These are phyloP conservation scores for Phytophthora megakarya DNA, from an alignment of 352 stramenopile species.

Conservation along the genomic window DNA sequence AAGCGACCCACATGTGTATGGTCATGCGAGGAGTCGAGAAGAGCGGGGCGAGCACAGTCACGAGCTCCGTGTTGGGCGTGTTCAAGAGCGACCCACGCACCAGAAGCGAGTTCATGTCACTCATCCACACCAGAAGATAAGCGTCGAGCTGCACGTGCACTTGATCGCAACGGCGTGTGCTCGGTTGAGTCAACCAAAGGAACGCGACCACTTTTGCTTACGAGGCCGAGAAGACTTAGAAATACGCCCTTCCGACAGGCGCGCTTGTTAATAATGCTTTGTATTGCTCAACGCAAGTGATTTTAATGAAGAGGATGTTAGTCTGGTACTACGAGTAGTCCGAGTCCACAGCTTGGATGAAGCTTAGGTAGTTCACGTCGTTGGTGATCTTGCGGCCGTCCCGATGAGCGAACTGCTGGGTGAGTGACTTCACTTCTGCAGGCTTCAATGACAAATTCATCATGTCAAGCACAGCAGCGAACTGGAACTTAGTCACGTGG, in stretches of 20 bases:
- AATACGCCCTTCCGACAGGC: constrained; percentile 49
- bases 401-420: constrained; percentile 55
- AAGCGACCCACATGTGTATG: constrained; percentile 99
- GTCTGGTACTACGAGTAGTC: constrained; percentile 40
- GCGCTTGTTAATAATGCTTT: constrained; percentile 34
- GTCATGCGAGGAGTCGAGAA: constrained; percentile 99
- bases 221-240: constrained; percentile 39
- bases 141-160: not conserved
- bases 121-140: constrained; percentile 83
- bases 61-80: constrained; percentile 95
- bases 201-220: constrained; percentile 41
- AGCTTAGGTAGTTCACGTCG: constrained; percentile 81
- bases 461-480: constrained; percentile 82
- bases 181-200: constrained; percentile 44
- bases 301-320: constrained; percentile 6
- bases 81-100: constrained; percentile 96
- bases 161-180: constrained; percentile 45
- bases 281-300: constrained; percentile 10
- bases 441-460: constrained; percentile 70
- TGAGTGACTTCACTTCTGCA: constrained; percentile 57
- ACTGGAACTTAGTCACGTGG: constrained; percentile 83
- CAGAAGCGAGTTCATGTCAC: constrained; percentile 88
- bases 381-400: constrained; percentile 55
- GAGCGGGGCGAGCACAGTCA: constrained; percentile 95
- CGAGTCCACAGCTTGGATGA: constrained; percentile 77